Evolutionary conservation across 2,329 filamentous ascomycete genomes (phyloP).

Genomic region (Fusarium sp.): DNA sequence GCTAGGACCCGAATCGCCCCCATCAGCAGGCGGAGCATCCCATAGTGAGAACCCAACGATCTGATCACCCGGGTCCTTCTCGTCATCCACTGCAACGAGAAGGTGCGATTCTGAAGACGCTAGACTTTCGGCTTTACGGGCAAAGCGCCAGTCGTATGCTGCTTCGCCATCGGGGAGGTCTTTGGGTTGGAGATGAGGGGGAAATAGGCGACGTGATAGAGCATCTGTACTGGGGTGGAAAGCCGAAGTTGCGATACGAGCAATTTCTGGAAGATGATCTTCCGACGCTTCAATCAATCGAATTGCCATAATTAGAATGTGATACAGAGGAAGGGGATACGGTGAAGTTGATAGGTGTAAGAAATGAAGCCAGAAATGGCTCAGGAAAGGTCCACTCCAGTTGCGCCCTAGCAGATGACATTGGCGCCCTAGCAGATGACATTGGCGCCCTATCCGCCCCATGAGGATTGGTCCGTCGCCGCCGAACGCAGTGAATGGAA

Average conservation of each 20-base stretch:
- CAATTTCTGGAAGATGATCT: background rate
- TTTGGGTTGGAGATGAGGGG: slow-evolving; percentile 9
- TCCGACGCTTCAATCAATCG: background rate
- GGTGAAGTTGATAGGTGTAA: rapidly evolving
- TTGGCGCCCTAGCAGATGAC: background rate
- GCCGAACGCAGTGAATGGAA: background rate
- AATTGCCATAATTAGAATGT: background rate
- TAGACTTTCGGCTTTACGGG: slow-evolving; percentile 11
- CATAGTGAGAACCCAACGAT: slow-evolving; percentile 18
- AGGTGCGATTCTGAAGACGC: background rate
- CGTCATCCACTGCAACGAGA: background rate
- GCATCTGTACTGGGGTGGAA: slow-evolving; percentile 19
- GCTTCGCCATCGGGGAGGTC: slow-evolving; percentile 13
- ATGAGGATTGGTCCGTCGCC: background rate
- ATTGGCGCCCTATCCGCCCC: background rate
- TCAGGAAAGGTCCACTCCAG: background rate
- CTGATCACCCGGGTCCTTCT: background rate
- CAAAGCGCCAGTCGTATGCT: slow-evolving; percentile 22
- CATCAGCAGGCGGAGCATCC: slow-evolving; percentile 2
- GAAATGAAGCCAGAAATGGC: background rate
- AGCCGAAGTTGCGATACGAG: slow-evolving; percentile 14
- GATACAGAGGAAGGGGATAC: rapidly evolving
- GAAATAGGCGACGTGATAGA: slow-evolving; percentile 16
- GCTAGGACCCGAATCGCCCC: background rate
- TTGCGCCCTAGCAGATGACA: background rate